phyloP scores from a whole-genome alignment of 139 green algal genomes.

The Coccomyxa sp. region DNA sequence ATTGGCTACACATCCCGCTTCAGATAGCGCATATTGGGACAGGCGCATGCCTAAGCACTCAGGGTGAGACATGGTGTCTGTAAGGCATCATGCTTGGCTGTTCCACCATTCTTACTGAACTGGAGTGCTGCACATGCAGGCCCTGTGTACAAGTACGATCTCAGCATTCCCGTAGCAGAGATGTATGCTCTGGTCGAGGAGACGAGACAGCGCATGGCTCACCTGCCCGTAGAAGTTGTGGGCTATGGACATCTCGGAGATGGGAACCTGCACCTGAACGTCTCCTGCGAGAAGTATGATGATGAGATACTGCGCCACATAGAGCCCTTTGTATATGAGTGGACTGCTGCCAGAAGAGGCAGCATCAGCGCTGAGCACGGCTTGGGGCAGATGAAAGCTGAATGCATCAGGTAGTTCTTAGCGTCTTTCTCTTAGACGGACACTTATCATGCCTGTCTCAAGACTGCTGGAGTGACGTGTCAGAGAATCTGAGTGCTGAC shows the following conservation, averaged over 20 bases:
- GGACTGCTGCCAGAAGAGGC: constrained; percentile 50
- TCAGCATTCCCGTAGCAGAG: constrained; percentile 48
- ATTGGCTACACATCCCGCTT: neutral
- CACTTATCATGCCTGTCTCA: too few species aligned
- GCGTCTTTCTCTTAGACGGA: neutral
- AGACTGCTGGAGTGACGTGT: too few species aligned
- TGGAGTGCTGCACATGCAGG: constrained; percentile 30
- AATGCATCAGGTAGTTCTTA: constrained; percentile 54
- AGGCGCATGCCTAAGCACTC: too few species aligned
- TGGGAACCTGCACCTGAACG: constrained; percentile 96
- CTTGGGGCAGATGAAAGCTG: constrained; percentile 89
- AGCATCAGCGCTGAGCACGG: constrained; percentile 97
- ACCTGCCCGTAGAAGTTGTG: constrained; percentile 46
- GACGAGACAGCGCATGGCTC: constrained; percentile 52
- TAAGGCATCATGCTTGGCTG: neutral
- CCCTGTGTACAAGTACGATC: constrained; percentile 93
- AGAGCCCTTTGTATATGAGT: constrained; percentile 97
- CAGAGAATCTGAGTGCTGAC: too few species aligned
- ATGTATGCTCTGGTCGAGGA: constrained; percentile 81
- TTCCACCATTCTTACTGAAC: neutral
- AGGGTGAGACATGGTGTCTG: neutral
- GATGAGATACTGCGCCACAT: constrained; percentile 53
- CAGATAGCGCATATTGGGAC: neutral
- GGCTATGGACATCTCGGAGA: constrained; percentile 97
- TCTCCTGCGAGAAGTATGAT: constrained; percentile 49